These are phyloP conservation scores for Cerrena zonata DNA, from an alignment of 1,284 basidiomycete species.

Conservation along the genomic window DNA sequence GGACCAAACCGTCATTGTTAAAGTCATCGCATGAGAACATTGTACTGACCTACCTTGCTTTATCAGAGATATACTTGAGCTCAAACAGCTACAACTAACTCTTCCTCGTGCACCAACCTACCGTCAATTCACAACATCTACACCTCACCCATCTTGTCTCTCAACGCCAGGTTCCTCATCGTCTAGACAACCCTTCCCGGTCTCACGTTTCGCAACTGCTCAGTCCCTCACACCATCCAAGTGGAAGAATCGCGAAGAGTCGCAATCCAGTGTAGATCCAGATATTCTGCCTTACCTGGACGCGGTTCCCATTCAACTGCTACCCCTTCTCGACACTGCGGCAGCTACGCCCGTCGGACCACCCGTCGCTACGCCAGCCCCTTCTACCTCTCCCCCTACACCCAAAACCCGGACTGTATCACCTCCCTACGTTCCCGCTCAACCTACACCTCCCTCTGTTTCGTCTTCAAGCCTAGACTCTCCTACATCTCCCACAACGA, in stretches of 20 bases:
- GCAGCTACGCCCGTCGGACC: constrained; percentile 10
- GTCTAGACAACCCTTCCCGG: constrained; percentile 16
- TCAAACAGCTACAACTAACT: constrained; percentile 32
- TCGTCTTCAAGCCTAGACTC: constrained; percentile 1
- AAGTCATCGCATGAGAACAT: too few species aligned
- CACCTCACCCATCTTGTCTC: constrained; percentile 13
- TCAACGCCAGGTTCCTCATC: constrained; percentile 13
- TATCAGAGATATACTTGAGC: constrained; percentile 34
- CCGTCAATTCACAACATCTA: constrained; percentile 23
- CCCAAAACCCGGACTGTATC: constrained; percentile 9
- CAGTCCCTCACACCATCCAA: constrained; percentile 24
- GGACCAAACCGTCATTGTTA: too few species aligned
- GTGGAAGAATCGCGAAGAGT: constrained; percentile 27
- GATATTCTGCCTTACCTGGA: constrained; percentile 29
- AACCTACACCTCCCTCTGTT: constrained; percentile 3
- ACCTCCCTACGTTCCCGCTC: constrained; percentile 9
- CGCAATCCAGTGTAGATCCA: constrained; percentile 18
- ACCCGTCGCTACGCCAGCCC: constrained; percentile 13
- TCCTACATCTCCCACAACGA: constrained; percentile 8
- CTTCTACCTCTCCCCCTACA: constrained; percentile 6
- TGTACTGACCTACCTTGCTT: neutral
- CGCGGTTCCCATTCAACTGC: constrained; percentile 28
- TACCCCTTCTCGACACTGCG: constrained; percentile 21
- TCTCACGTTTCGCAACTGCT: constrained; percentile 24
- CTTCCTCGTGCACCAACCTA: constrained; percentile 26